Percentiles rank a stretch among this genome's conserved stretches.
Evolutionary conservation across 2,329 filamentous ascomycete genomes (phyloP).

Genomic region (Leptographium flavum): DNA sequence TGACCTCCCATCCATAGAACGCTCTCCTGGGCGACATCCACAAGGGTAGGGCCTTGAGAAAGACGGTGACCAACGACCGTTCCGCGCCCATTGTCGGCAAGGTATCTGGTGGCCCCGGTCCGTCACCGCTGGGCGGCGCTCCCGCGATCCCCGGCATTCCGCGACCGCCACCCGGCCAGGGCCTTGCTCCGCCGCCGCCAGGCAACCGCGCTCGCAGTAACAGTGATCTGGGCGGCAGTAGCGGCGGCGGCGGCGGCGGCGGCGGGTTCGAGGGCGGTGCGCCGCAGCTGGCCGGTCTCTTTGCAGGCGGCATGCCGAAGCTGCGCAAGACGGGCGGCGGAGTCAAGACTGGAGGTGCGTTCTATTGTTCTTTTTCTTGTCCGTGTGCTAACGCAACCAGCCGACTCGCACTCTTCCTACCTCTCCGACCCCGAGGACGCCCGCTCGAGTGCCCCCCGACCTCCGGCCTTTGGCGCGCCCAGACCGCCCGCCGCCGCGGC

Average conservation of each 20-base stretch:
- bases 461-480: constrained; percentile 39
- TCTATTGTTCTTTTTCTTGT: neutral
- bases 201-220: constrained; percentile 66
- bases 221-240: constrained; percentile 52
- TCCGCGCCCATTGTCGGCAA: constrained; percentile 62
- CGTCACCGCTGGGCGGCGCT: constrained; percentile 55
- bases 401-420: constrained; percentile 57
- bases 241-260: constrained; percentile 24
- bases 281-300: constrained; percentile 75
- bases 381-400: constrained; percentile 19
- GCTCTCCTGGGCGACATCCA: constrained; percentile 78
- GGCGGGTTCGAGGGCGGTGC: constrained; percentile 32
- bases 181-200: constrained; percentile 56
- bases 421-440: constrained; percentile 62
- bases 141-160: constrained; percentile 62
- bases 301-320: constrained; percentile 92
- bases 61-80: constrained; percentile 81
- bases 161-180: constrained; percentile 27
- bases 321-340: constrained; percentile 75
- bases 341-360: constrained; percentile 54
- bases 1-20: constrained; percentile 38
- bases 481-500: constrained; percentile 43
- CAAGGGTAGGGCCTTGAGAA: constrained; percentile 69
- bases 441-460: constrained; percentile 37
- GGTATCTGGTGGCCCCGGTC: constrained; percentile 31